phyloP scores from a whole-genome alignment of 2,329 filamentous ascomycete genomes.

The Metarhizium guizhouense region DNA sequence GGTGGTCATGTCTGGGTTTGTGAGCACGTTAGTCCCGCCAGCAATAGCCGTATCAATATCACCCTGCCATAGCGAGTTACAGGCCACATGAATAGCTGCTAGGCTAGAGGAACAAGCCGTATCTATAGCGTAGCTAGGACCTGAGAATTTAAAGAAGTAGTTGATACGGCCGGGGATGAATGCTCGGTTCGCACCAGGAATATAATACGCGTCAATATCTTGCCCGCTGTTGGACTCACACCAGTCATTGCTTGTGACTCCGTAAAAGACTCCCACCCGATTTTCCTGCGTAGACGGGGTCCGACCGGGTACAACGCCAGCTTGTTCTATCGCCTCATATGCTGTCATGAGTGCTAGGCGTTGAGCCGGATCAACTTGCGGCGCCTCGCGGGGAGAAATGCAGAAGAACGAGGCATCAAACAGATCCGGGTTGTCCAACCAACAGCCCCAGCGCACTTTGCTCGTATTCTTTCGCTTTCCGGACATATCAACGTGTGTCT shows the following conservation, averaged over 20 bases:
- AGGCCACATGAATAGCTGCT: constrained; percentile 60
- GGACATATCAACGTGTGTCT: no score
- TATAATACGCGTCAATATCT: constrained; percentile 11
- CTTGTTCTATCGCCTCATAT: not conserved
- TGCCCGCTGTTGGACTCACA: constrained; percentile 1
- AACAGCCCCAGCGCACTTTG: no score
- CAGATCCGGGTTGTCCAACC: no score
- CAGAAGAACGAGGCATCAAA: constrained; percentile 46
- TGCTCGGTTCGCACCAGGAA: constrained; percentile 40
- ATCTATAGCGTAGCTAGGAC: constrained; percentile 63
- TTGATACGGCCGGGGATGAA: constrained; percentile 53
- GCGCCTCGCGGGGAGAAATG: constrained; percentile 60
- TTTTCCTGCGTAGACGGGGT: not conserved
- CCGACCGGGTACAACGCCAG: not conserved
- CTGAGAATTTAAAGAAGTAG: constrained; percentile 69
- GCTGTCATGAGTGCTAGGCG: not conserved
- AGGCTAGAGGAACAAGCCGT: constrained; percentile 72
- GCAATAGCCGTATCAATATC: constrained; percentile 76
- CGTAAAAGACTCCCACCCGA: not conserved
- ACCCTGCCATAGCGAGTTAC: constrained; percentile 58
- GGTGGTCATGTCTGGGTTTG: constrained; percentile 71
- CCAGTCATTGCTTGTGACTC: constrained; percentile 3
- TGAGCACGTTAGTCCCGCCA: constrained; percentile 68
- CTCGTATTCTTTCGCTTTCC: no score
- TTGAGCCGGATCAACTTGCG: constrained; percentile 40